A percentile compares a stretch with the other conserved stretches of the same genome.
These are phyloP conservation scores for Talinum fruticosum DNA, from an alignment of 148 eudicot species.

Conservation along the genomic window DNA sequence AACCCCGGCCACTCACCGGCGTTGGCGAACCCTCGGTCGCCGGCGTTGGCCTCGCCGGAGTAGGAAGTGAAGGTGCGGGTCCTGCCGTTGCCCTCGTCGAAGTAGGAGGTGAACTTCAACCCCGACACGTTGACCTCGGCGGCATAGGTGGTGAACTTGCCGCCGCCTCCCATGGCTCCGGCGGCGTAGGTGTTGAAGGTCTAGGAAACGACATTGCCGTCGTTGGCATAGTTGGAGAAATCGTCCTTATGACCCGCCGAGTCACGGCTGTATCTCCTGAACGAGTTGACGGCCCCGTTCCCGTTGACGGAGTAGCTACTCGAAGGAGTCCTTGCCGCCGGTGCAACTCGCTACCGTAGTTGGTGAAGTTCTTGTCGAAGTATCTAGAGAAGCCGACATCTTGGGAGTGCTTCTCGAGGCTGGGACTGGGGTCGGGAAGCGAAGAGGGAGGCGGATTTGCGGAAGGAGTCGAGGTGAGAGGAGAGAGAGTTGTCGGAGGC, in stretches of 20 bases:
- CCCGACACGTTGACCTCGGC: slow-evolving; percentile 40
- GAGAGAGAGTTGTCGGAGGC: slow-evolving; percentile 55
- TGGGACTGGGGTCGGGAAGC: slow-evolving; percentile 48
- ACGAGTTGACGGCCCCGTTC: slow-evolving; percentile 36
- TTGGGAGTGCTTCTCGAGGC: slow-evolving; percentile 35
- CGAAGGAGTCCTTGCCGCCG: slow-evolving; percentile 54
- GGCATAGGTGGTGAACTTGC: slow-evolving; percentile 43
- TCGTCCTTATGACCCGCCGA: slow-evolving; percentile 53
- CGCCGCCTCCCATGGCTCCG: slow-evolving; percentile 53
- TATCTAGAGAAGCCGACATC: slow-evolving; percentile 39
- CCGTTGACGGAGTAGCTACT: slow-evolving; percentile 43
- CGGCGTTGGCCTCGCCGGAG: slow-evolving; percentile 39
- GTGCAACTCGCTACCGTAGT: slow-evolving; percentile 51
- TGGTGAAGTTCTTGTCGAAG: slow-evolving; percentile 56
- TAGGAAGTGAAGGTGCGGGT: slow-evolving; percentile 35
- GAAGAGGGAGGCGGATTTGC: slow-evolving; percentile 57
- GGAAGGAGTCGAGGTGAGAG: slow-evolving; percentile 46
- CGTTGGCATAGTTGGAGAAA: slow-evolving; percentile 43
- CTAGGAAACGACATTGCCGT: slow-evolving; percentile 44
- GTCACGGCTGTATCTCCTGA: slow-evolving; percentile 65
- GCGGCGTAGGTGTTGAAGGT: slow-evolving; percentile 57
- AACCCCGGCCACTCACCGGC: too few relatives aligned
- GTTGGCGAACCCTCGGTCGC: slow-evolving; percentile 45
- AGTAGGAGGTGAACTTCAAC: slow-evolving; percentile 54
- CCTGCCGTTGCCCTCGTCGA: slow-evolving; percentile 50